Evolutionary conservation across 106 monocot species (phyloP).

Genomic region (Amphibolis antarctica): DNA sequence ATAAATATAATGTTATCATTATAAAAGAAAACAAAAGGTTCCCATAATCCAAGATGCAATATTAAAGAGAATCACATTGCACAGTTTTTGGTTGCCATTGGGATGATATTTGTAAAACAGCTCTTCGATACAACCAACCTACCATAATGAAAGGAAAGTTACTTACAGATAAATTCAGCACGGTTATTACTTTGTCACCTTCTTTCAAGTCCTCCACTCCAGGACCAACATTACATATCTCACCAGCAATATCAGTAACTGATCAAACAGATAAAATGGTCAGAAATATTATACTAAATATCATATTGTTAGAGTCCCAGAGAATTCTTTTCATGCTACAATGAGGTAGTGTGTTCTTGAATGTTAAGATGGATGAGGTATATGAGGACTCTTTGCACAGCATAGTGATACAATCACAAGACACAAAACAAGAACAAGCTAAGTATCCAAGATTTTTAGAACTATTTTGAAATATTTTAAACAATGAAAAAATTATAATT

Average conservation of each 20-base stretch:
- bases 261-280: not conserved
- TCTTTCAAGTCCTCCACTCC: not conserved
- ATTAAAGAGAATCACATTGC: not conserved
- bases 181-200: constrained; percentile 16
- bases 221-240: constrained; percentile 6
- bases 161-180: constrained; percentile 1
- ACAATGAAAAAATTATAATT: too few species aligned
- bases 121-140: too few species aligned
- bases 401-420: too few species aligned
- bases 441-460: too few species aligned
- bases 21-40: not conserved
- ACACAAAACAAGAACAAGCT: too few species aligned
- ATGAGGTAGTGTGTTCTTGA: too few species aligned
- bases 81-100: too few species aligned
- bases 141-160: not conserved
- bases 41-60: not conserved
- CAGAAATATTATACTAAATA: not conserved
- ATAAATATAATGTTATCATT: not conserved
- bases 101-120: too few species aligned
- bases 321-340: not conserved
- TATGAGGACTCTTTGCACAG: too few species aligned
- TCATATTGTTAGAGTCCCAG: not conserved
- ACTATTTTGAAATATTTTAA: too few species aligned
- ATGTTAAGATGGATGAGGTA: too few species aligned
- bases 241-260: constrained; percentile 16